Evolutionary conservation across 495 filamentous ascomycete species (phyloP), one percentile per base, ranked within the genome.

Genomic region (Neurospora sp.): DNA sequence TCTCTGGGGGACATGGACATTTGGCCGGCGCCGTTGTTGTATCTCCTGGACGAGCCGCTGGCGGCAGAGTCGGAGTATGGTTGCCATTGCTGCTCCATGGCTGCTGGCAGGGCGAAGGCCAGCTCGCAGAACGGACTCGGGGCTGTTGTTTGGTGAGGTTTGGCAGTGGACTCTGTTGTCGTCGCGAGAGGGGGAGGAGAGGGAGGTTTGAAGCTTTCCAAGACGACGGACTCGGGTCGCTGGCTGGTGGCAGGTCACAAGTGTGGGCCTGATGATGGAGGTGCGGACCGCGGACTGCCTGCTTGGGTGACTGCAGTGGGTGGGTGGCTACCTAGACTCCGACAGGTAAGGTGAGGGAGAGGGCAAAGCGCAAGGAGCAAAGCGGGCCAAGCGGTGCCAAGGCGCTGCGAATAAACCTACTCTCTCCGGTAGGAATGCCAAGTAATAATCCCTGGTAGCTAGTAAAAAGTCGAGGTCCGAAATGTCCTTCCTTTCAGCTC

Each of bases 31-130:
- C 79, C 80, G 74, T 83, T 86, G 75, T 78, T 87, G 76, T 85
- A 87, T 77, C 85, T 83, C 78, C 86, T 77, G 76, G 84, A 80
- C 76, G 82, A 78, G 78, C 82, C 79, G 71, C 82, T 76, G 78
- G 79, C 77, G 69, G 79, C 72, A 73, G 82, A 76, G 76, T 86
- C 85, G 74, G 78, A 76, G 77, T 87, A 87, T 74, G 81, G 77
- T 81, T 86, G 85, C 85, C 85, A 88, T 84, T 84, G 85, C 53
- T 65, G 53, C 84, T 88, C 86, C 86, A 88, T 88, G 82, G 82
- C 82, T 81, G 80, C 71, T 75, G 76, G 77, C 70, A 73, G 70
- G 65, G 69, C 74, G 70, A 71, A 48, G 59, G 69, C 42, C 72
- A 68, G 37, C 68, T 73, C 40, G 68, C 45, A 35, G 39, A 41